Base-by-base conservation (phyloP, 1,284 basidiomycete genomes). In the Puccinia coronata region DNA sequence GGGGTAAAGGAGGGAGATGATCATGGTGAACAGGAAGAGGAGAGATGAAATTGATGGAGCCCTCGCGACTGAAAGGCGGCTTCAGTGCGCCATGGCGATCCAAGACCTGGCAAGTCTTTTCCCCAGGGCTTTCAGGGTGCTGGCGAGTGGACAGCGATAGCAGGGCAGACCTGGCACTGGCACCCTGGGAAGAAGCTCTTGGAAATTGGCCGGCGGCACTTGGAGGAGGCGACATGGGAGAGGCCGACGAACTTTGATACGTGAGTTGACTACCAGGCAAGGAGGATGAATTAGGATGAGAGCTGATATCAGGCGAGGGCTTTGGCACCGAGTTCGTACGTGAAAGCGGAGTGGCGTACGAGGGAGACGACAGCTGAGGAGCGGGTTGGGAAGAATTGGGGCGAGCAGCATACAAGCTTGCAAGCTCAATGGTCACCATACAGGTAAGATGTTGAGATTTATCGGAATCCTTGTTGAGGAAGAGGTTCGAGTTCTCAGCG, bases 361-460 rank as follows among this genome's bases (percentile, higher is more conserved):
- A 2, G 5, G 28, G 51, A 39, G 43, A 18, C 25, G 28, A 34
- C 14, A 53, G 28, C 23, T 47, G 71, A n/a, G 16, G n/a, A 47
- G 6, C 20, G 31, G n/a, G 49, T n/a, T 51, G 51, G 23, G 43
- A 28, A 12, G 34, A 36, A 25, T 36, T 16, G 51, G 71, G 25
- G 11, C 12, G 12, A 39, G 39, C 5, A 16, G 31, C 43, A 51
- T 73, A 53, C 12, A 57, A 23, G 53, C 47, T 73, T 11, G 53
- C 49, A 31, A 73, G 53, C 34, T 73, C 31, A n/a, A 73, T 73
- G 28, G 76, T 36, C 11, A 79, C 51, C 65, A 79, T 69, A 43
- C 76, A 79, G 59, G 76, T 79, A 0, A 79, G 28, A 59, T 79
- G 76, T 16, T 79, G 76, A 47, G 76, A 55, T 70, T 70, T 49